Evolutionary conservation across 2,329 filamentous ascomycete genomes (phyloP), one percentile per base, ranked within the genome.

Genomic region (Penicillium hesseltinei): DNA sequence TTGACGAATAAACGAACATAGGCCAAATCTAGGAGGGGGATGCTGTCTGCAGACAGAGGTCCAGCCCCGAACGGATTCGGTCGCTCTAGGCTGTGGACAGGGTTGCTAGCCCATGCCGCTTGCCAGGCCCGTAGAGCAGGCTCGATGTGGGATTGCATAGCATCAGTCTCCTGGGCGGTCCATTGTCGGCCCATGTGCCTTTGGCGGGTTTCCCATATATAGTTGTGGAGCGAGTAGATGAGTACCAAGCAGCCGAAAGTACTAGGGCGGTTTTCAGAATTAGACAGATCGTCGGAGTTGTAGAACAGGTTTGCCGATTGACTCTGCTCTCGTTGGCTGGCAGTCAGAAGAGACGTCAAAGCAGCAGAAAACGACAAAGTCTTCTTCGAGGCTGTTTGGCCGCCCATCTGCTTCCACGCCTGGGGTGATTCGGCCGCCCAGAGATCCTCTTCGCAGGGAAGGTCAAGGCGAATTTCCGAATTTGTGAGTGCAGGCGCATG

Each of bases 191-290:
- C 92, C 66, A 92, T 88, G 66, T 97, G 92, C 51, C 92, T 83
- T 74, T 96, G 92, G 25, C 93, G 84, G 0, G 92, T 97, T 75
- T 97, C 93, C 94, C 94, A 97, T 44, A 97, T 97, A 74, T 96
- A 97, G 66, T 97, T 97, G 77, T 97, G 94, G 25, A 97, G 81
- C 4, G 94, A 92, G 70, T 96, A 93, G 71, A 97, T 97, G 61
- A 99, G 78, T 6, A 97, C 84, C 31, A 97, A 81, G 71, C 92
- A 96, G 9, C 93, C 94, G 72, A 96, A 96, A 0, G 92, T 92
- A 75, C 93, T 97, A 0, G 92, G 91, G 63, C 84, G 86, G 47
- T 94, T 80, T 35, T 91, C 86, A 52, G 80, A 86, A 62, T 83
- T 79, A 1, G 82, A 76, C 1, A 82, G 68, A 9, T 87, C 83